These are phyloP conservation scores for Candida glaebosa DNA, from an alignment of 805 yeast species.

Conservation along the genomic window DNA sequence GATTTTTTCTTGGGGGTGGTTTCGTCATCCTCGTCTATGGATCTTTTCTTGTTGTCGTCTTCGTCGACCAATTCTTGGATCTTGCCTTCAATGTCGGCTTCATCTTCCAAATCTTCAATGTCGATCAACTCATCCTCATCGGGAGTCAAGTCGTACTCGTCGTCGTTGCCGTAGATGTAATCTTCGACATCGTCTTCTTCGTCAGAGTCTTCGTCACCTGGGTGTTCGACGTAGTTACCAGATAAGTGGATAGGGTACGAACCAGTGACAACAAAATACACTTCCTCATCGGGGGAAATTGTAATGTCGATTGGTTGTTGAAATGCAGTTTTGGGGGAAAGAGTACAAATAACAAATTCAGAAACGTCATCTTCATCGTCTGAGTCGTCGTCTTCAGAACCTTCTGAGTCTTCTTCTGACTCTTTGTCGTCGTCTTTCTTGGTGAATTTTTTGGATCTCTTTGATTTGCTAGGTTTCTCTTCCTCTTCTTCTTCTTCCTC, in stretches of 20 bases:
- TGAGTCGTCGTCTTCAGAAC: slow-evolving; percentile 48
- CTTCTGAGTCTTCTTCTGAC: slow-evolving; percentile 51
- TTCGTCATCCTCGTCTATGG: slow-evolving; percentile 31
- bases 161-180: slow-evolving; percentile 29
- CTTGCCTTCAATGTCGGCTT: slow-evolving; percentile 66
- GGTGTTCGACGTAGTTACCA: slow-evolving; percentile 96
- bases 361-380: slow-evolving; percentile 70
- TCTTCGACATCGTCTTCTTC: slow-evolving; percentile 51
- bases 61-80: slow-evolving; percentile 72
- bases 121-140: slow-evolving; percentile 69
- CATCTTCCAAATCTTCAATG: slow-evolving; percentile 64
- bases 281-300: slow-evolving; percentile 90
- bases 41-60: slow-evolving; percentile 42
- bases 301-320: slow-evolving; percentile 92
- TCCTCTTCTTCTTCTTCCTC: slow-evolving; percentile 42
- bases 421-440: slow-evolving; percentile 30
- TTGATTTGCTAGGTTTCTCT: slow-evolving; percentile 22
- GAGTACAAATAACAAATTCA: slow-evolving; percentile 83
- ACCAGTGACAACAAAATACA: slow-evolving; percentile 92
- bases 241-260: slow-evolving; percentile 88
- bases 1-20: slow-evolving; percentile 17
- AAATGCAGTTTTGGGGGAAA: slow-evolving; percentile 76
- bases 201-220: slow-evolving; percentile 71
- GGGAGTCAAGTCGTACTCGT: slow-evolving; percentile 67
- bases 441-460: slow-evolving; percentile 14